Evolutionary conservation across 2,329 filamentous ascomycete genomes (phyloP), one percentile per base, ranked within the genome.

Genomic region (Alternaria arbusti): DNA sequence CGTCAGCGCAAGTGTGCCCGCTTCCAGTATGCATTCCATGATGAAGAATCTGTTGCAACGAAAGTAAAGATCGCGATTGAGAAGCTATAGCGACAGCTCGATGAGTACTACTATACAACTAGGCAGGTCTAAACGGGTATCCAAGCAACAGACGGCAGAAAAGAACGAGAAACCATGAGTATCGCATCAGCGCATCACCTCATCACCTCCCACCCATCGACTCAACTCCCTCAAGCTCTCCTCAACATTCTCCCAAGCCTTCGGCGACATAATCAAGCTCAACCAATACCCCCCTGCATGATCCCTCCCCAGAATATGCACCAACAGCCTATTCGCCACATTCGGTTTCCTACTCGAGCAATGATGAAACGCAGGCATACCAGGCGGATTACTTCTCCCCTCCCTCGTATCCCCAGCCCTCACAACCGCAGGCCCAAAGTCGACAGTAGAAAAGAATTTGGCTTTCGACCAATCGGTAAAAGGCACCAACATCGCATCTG

Each of bases 391-490:
- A 20, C 64, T 40, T 12, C 22, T 61, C 28, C 30, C 30, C 20
- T 26, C 8, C 10, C 36, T 40, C 30, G 12, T 23, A 32, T 63
- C 57, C 8, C 62, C 63, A 2, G 57, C 49, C 22, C 64, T 47
- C 22, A 71, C 40, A 23, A 71, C 51, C 22, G 67, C 69, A 20
- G 63, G 45, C 43, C 62, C 56, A 40, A 71, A 71, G 47, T 71
- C 81, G 7, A 73, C 59, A 15, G 59, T 54, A 25, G 64, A 43
- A 23, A 62, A 67, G 47, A 70, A 63, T 17, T 63, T 58, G 2
- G 63, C 69, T 20, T 55, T 45, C 5, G 66, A 61, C 69, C 69
- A 71, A 26, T 71, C 62, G 12, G 63, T 68, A 36, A 64, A 66
- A 5, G 62, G 62, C 47, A 66, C 56, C 22, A 69, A 49, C 46